phyloP scores from a whole-genome alignment of 176 grass and related monocot genomes.

The Chloris gayana region DNA sequence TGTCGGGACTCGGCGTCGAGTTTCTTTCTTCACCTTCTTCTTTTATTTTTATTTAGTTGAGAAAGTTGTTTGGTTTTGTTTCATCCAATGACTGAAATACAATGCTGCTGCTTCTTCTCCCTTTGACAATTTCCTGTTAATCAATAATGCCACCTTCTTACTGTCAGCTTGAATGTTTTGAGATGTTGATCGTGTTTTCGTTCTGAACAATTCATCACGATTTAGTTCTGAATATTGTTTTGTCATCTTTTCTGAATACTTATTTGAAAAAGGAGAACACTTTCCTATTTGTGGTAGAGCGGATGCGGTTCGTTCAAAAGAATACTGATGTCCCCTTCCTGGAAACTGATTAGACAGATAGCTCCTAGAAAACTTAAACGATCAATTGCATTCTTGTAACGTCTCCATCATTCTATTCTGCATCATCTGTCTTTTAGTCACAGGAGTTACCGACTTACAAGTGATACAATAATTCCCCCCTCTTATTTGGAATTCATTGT shows the following conservation, averaged over 20 bases:
- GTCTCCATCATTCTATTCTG: background rate
- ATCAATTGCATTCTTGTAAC: background rate
- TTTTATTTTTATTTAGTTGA: background rate
- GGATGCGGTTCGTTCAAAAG: background rate
- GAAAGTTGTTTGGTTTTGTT: background rate
- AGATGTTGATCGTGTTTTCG: no score
- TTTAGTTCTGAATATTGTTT: no score
- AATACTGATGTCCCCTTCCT: conserved; percentile 10
- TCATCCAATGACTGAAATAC: background rate
- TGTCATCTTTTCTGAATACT: no score
- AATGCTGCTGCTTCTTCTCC: background rate
- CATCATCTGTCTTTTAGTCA: background rate
- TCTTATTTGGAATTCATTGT: no score
- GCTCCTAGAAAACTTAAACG: background rate
- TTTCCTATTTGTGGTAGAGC: background rate
- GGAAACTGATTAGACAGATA: background rate
- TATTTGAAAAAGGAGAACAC: background rate
- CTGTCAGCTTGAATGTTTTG: no score
- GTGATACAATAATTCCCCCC: no score
- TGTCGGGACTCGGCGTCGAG: no score
- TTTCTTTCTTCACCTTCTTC: no score
- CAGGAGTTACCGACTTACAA: background rate
- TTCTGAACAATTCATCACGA: no score
- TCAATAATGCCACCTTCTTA: no score
- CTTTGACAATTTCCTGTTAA: no score